Base-by-base conservation (phyloP, 805 yeast genomes). In the Candida odintsovae region DNA sequence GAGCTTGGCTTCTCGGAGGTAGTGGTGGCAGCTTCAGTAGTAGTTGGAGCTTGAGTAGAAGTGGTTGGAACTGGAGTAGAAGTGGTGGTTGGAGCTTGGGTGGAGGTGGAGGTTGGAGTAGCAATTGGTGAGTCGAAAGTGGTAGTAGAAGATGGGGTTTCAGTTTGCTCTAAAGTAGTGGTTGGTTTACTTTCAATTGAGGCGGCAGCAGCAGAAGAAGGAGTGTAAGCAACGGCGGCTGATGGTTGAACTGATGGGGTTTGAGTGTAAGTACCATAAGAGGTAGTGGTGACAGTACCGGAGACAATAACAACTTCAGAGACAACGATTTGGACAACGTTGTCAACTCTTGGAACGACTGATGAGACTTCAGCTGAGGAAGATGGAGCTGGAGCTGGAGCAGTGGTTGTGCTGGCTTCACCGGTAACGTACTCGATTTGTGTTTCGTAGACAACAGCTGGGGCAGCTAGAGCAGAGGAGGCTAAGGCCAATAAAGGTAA, bases 381-480 rank as follows among this genome's bases (percentile, higher is more conserved):
- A 33, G 20, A 6, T 16, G 57, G 36, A 18, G 59, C 49, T 8
- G 59, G 35, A 26, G 58, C 23, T 4, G 55, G 15, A 5, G 51
- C 23, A 13, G 52, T 42, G 11, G 57, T 42, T 12, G 61, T 35
- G 13, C 45, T 43, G 28, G 58, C 39, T 9, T 52, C 49, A 15
- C 58, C 56, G 21, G 68, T 50, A 23, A 63, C 56, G 25, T 47
- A 50, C 38, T 59, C 63, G 23, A 52, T 55, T 39, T 57, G 42
- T n/a, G 62, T 58, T 44, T 54, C 38, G 38, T 59, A 55, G 43
- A 59, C 57, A 40, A 57, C 55, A 38, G 52, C 63, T 41, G 63
- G 61, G 35, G 59, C 63, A 36, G 61, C 63, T 22, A 54, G 16
- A 39, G 51, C 63, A 39, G 50, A 49, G 40, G 56, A 55, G 39